Evolutionary conservation across 257 asterid species (phyloP).

Genomic region (Phtheirospermum japonicum): DNA sequence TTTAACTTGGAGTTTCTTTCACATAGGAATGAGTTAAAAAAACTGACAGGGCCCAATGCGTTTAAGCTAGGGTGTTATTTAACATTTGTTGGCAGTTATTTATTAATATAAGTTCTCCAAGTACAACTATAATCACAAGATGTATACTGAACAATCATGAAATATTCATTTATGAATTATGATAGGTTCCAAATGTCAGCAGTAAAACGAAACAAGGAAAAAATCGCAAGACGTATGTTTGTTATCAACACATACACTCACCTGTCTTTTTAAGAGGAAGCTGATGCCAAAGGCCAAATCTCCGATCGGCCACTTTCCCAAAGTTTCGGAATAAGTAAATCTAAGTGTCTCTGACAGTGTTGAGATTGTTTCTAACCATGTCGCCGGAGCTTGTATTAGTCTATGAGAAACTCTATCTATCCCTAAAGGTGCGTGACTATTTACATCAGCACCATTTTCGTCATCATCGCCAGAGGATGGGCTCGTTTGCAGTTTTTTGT

Average conservation of each 20-base stretch:
- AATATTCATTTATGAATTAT: background rate
- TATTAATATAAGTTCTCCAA: background rate
- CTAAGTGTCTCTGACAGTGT: conserved; percentile 95
- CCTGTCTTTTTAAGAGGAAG: conserved; percentile 95
- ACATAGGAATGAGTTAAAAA: no score
- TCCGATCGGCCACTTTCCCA: conserved; percentile 99
- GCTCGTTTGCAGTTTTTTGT: conserved; percentile 57
- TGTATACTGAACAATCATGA: background rate
- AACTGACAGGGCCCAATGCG: no score
- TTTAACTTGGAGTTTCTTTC: no score
- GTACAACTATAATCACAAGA: background rate
- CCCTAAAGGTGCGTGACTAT: conserved; percentile 49
- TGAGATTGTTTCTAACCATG: conserved; percentile 95
- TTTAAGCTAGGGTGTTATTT: no score
- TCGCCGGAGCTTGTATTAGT: conserved; percentile 96
- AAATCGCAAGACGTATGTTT: background rate
- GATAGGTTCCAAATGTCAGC: background rate
- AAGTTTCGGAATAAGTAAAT: conserved; percentile 92
- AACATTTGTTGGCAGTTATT: no score
- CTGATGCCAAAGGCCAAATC: conserved; percentile 98
- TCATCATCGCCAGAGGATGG: conserved; percentile 49
- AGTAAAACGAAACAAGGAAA: conserved; percentile 7
- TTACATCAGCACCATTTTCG: conserved; percentile 50
- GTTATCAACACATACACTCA: conserved; percentile 29
- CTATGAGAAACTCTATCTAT: conserved; percentile 75